Conservation (phyloP, 2,329 filamentous ascomycete species). For the Mariannaea elegans region DNA sequence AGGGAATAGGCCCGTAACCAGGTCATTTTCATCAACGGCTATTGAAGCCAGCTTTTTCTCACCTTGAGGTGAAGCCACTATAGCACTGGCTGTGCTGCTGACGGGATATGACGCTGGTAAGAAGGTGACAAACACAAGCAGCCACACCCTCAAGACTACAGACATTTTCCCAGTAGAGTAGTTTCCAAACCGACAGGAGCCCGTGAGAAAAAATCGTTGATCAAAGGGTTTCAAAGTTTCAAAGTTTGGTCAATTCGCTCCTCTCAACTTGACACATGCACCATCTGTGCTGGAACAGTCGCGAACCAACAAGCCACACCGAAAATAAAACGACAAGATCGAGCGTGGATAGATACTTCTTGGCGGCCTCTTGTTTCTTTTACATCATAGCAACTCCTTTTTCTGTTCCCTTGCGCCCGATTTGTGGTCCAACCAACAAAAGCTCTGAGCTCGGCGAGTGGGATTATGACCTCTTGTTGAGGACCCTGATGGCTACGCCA, state of each 20-base stretch:
- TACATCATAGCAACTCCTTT: background rate
- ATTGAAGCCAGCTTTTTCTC: conserved; percentile 23
- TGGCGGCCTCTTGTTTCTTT: background rate
- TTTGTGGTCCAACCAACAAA: background rate
- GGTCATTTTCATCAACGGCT: background rate
- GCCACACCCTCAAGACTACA: background rate
- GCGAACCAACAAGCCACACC: background rate
- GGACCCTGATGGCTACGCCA: conserved; percentile 39
- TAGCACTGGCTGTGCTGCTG: conserved; percentile 10
- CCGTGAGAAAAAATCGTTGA: background rate
- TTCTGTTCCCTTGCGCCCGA: background rate
- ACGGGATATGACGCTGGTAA: conserved; percentile 4
- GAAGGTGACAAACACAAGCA: conserved; percentile 12
- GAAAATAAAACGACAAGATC: background rate
- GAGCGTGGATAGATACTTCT: conserved; percentile 10
- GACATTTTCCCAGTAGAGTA: too few relatives aligned
- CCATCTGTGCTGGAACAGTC: background rate
- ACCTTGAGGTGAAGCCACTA: conserved; percentile 18
- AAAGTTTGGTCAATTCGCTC: too few relatives aligned
- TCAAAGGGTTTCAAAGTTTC: too few relatives aligned
- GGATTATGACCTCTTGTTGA: conserved; percentile 20
- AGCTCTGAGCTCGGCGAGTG: background rate
- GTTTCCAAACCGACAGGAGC: too few relatives aligned
- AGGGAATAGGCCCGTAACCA: conserved; percentile 29
- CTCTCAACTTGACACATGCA: too few relatives aligned